Evolutionary conservation across 768 basidiomycete genomes (phyloP), one percentile per base, ranked within the genome.

Genomic region (Lactarius akahatsu): DNA sequence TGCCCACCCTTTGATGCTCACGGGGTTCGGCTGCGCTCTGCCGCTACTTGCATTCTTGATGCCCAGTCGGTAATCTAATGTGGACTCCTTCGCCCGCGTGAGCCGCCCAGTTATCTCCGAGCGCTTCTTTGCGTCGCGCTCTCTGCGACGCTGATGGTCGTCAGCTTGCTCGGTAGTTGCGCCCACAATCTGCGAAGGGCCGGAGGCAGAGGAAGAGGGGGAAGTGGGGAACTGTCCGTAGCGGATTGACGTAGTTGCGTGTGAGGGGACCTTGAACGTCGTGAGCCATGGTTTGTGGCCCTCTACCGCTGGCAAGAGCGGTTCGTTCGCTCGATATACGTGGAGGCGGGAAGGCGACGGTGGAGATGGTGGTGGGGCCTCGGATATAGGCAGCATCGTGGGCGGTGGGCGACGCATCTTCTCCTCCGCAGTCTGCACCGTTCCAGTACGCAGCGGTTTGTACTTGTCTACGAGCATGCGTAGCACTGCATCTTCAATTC

Each of bases 381-480:
- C 47, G 10, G 43, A 55, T 68, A 61, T 69, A 62, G 71, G 73
- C 69, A 55, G 70, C 69, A 20, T 52, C 56, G 72, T 77, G 5
- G 83, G 83, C 1, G 81, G 82, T 1, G 78, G 74, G 54, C 80
- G 76, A 74, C 82, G 86, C 60, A 91, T 70, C 74, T 86, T 90
- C 73, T 90, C 79, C 59, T 92, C 89, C 7, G 89, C 88, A 1
- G 83, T 80, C 67, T 79, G 76, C 52, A 90, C 81, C 13, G 77
- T 74, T 10, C 85, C 86, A 10, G 79, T 82, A n/a, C 90, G 82
- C 40, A 93, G 76, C 1, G 92, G 91, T 75, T 90, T 93, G 79
- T 94, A 88, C 73, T 91, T 90, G 79, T 94, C 92, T 40, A 93
- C 82, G 6, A 94, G 81, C 91, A 96, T 94, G 26, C 92, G 83